Base-by-base conservation (phyloP, 31 red algal genomes). In the Pterothamnion heteromorphum region DNA sequence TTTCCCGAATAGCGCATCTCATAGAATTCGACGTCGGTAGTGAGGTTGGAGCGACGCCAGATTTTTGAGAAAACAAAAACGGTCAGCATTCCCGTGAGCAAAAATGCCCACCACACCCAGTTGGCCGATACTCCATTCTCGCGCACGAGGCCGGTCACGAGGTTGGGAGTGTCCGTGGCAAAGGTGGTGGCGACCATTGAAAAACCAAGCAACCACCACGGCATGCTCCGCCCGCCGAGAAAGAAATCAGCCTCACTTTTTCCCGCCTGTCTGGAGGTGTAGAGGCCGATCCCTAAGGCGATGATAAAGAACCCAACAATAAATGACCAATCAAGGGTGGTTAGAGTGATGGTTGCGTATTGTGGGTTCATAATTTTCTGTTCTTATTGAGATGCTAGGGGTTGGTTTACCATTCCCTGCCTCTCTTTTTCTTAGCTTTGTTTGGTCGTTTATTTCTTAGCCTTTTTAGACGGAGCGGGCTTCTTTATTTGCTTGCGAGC, bases 141-240 rank as follows among this genome's bases (percentile, higher is more conserved):
- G 4, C 35, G 35, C 14, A 89, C 85, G 22, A 89, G 20, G 18
- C 36, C 85, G 18, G 85, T 89, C 5, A 89, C 85, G 18, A 71
- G 35, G 26, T 72, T 44, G 4, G 85, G 85, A 20, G 85, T 89
- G 26, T 89, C 85, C 9, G 85, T 43, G 18, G 85, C 4, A 89
- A 89, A 89, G 35, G 85, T 89, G 26, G 85, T 89, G 4, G 85
- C 85, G 4, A 89, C 85, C 85, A 89, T 89, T 30, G 14, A n/a
- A 20, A 71, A 14, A 4, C 85, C 85, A 5, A 89, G 18, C 14
- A 89, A 14, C 85, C 85, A 89, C 85, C 85, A 89, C 22, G 85
- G 85, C 36, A 89, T 44, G 85, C 9, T 72, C 14, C 36, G 4
- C 4, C 85, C 85, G 27, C 38, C 4, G 5, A 71, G 35, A 26